A percentile compares a stretch with the other conserved stretches of the same genome.
These are phyloP conservation scores for Sporothrix dimorphospora DNA, from an alignment of 2,329 filamentous ascomycete species.

Conservation along the genomic window DNA sequence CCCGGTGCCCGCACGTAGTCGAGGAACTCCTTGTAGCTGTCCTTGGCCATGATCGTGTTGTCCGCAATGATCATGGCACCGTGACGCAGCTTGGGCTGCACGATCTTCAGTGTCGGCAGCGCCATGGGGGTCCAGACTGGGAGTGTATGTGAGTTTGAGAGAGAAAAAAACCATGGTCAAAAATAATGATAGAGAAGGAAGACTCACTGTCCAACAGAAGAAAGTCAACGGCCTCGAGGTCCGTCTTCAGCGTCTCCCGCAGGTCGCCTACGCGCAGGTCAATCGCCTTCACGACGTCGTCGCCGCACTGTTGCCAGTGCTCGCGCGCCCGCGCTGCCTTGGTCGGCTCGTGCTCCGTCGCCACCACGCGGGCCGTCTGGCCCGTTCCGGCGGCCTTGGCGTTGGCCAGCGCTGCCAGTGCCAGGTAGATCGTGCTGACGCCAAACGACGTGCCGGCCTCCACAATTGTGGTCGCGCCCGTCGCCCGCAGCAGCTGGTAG, in stretches of 20 bases:
- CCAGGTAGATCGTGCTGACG: slow-evolving; percentile 65
- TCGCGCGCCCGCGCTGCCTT: slow-evolving; percentile 57
- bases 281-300: slow-evolving; percentile 53
- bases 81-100: slow-evolving; percentile 40
- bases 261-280: slow-evolving; percentile 62
- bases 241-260: slow-evolving; percentile 56
- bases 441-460: slow-evolving; percentile 66
- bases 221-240: slow-evolving; percentile 56
- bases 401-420: slow-evolving; percentile 58
- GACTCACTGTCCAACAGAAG: slow-evolving; percentile 63
- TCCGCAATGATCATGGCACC: slow-evolving; percentile 49
- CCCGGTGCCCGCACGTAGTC: slow-evolving; percentile 44
- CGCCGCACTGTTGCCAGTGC: slow-evolving; percentile 57
- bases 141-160: background rate
- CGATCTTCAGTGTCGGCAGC: slow-evolving; percentile 44
- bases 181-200: background rate
- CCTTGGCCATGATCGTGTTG: slow-evolving; percentile 43
- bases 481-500: slow-evolving; percentile 56
- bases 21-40: slow-evolving; percentile 46
- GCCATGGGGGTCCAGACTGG: slow-evolving; percentile 40
- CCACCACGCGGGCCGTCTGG: slow-evolving; percentile 50
- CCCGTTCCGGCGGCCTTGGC: slow-evolving; percentile 31
- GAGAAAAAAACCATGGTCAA: too few species aligned
- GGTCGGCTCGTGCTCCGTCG: slow-evolving; percentile 60
- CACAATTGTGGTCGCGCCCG: slow-evolving; percentile 55